phyloP scores from a whole-genome alignment of 441 rosid genomes.

The Kokia cookei region DNA sequence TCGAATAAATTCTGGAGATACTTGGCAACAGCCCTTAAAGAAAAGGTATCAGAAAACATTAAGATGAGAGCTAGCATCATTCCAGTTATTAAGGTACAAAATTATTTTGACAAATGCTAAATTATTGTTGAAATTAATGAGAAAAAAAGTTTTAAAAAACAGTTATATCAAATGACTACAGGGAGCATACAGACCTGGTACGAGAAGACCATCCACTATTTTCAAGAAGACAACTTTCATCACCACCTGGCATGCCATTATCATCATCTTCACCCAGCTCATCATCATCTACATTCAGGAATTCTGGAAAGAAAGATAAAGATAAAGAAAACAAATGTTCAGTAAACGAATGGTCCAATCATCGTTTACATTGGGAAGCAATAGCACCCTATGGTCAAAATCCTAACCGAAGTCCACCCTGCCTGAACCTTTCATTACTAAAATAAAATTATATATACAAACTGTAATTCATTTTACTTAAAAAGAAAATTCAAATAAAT shows the following conservation, averaged over 20 bases:
- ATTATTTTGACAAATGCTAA: not conserved
- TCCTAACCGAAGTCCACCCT: not conserved
- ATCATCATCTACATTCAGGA: constrained; percentile 88
- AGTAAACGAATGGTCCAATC: not conserved
- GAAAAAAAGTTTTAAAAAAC: not conserved
- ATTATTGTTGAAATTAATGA: not conserved
- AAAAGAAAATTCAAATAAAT: not conserved
- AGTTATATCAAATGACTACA: not conserved
- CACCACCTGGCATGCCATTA: constrained; percentile 43
- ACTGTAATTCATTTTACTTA: not conserved
- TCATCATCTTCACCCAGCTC: constrained; percentile 68
- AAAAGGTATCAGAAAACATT: not conserved
- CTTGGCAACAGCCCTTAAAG: constrained; percentile 84
- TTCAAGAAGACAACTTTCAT: constrained; percentile 66
- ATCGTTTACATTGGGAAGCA: not conserved
- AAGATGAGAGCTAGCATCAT: not conserved
- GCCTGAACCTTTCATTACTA: not conserved
- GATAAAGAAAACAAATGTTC: constrained; percentile 2
- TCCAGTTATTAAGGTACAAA: not conserved
- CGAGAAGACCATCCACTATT: constrained; percentile 99
- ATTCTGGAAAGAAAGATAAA: constrained; percentile 43
- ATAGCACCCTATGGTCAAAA: not conserved
- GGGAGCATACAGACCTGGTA: constrained; percentile 55
- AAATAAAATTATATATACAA: not conserved
- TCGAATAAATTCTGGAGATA: constrained; percentile 78